Base-by-base conservation (phyloP, 768 basidiomycete genomes). In the Suillus lakei region DNA sequence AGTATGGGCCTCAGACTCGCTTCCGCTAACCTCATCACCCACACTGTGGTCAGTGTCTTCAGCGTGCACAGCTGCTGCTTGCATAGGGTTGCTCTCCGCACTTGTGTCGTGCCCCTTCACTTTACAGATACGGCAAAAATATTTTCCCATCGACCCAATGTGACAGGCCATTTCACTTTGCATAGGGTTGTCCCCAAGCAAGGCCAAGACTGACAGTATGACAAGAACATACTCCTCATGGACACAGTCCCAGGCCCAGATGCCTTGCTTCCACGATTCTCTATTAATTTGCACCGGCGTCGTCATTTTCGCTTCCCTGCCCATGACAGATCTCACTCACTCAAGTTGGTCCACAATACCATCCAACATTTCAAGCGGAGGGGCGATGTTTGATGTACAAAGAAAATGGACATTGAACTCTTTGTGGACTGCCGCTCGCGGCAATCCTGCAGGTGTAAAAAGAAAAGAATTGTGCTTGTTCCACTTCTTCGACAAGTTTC, bases 401-500 rank as follows among this genome's bases (percentile, higher is more conserved):
- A 76, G 61, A 60, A 71, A 76, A 60, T 71, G 70, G 16, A 71
- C 65, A 18, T 70, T 71, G n/a, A 61, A 66, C 16, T 65, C 62
- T 10, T 44, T 6, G 15, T 70, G 65, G 3, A 60, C 60, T 15
- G 50, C 16, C 9, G 21, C 18, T 7, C 59, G 62, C 1, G 68
- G 69, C 1, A 74, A 64, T 12, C 75, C 73, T 8, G 73, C 73
- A 5, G 67, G 23, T 3, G 73, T 72, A 55, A 76, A 71, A 2
- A 73, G 68, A 36, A 76, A 67, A 4, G 69, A 70, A 60, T 73
- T 70, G 56, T 73, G 73, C 39, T 74, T 71, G 48, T 74, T 76
- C 75, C 74, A 77, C n/a, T 71, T 68, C 51, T 76, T 74, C 0
- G 69, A 75, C 0, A 69, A 43, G 43, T 77, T 76, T 0, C 73